A percentile compares a stretch with the other conserved stretches of the same genome.
Evolutionary conservation across 2,329 filamentous ascomycete genomes (phyloP).

Genomic region (Colletotrichum coccodes): DNA sequence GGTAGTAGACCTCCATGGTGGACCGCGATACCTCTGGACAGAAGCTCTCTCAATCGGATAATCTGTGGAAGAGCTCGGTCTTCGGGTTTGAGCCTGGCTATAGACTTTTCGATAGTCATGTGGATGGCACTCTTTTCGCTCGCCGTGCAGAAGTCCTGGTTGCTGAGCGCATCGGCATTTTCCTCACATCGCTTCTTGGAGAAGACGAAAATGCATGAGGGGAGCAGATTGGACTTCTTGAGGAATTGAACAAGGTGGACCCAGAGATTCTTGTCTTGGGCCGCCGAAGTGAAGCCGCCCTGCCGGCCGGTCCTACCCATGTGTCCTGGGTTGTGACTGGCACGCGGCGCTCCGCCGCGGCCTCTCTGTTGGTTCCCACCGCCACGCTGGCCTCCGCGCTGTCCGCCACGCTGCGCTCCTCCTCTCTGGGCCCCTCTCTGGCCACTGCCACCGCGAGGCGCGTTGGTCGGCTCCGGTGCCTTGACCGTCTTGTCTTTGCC

Average conservation of each 20-base stretch:
- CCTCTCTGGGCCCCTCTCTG: constrained; percentile 47
- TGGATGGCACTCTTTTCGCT: constrained; percentile 96
- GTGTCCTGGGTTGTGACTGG: constrained; percentile 77
- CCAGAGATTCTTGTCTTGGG: constrained; percentile 97
- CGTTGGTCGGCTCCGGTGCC: constrained; percentile 50
- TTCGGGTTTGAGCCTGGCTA: constrained; percentile 90
- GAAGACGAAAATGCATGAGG: constrained; percentile 97
- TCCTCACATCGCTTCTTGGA: constrained; percentile 98
- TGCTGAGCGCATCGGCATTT: constrained; percentile 93
- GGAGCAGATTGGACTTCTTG: constrained; percentile 86
- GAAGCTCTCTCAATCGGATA: constrained; percentile 83
- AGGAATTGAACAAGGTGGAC: constrained; percentile 94
- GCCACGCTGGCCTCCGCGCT: constrained; percentile 61
- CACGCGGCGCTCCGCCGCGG: constrained; percentile 66
- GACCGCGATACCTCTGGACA: constrained; percentile 90
- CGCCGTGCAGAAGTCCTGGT: constrained; percentile 93
- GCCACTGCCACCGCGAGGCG: constrained; percentile 44
- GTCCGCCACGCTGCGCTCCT: constrained; percentile 52
- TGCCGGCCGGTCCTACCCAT: constrained; percentile 89
- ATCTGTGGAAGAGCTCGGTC: constrained; percentile 94
- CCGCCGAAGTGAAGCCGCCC: constrained; percentile 86
- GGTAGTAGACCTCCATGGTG: constrained; percentile 95
- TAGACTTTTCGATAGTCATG: constrained; percentile 96
- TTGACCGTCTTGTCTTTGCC: constrained; percentile 85
- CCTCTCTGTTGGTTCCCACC: constrained; percentile 64